Evolutionary conservation across 345 rosid genomes (phyloP), one percentile per base, ranked within the genome.

Genomic region (Capsella bursapastoris): DNA sequence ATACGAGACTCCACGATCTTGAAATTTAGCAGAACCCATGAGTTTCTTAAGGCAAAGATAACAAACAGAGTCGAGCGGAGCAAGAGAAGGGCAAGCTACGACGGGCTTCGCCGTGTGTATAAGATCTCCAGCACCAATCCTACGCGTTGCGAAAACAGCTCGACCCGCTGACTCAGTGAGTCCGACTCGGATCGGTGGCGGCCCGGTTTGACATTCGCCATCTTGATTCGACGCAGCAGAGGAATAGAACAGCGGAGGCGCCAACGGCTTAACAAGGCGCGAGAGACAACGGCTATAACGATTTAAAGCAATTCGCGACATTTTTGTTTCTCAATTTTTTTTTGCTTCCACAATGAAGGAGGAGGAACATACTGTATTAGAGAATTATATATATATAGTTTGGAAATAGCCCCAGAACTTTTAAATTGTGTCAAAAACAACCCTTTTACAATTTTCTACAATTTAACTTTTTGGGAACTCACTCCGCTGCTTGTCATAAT

Each of bases 121-220:
- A 72, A 89, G 88, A 41, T 93, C 93, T 32, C 98, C 92, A 29
- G 84, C 84, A 2, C 76, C 69, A 72, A 93, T 90, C 63, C 80
- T 72, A 72, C 93, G 84, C 3, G 86, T 88, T 7, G 98, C 88
- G 82, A 89, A 93, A 57, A 93, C 93, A 71, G 90, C 98, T 0
- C 98, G 87, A 62, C 96, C 97, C 2, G 92, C 93, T 53, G 90
- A 82, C 80, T 74, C 89, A 1, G 97, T 93, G 65, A 93, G 76
- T 27, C 73, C 80, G 22, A 90, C 93, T 13, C 83, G 83, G 12
- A 93, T 88, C 27, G 93, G 96, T 53, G 93, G 96, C 60, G 89
- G 92, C 3, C 45, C 76, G 15, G 74, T 72, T 18, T 66, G 78
- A 43, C 14, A 40, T 29, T 35, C 71, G 8, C 65, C 80, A 38